Base-by-base conservation (phyloP, 768 basidiomycete genomes). In the Agaricus subrufescens region DNA sequence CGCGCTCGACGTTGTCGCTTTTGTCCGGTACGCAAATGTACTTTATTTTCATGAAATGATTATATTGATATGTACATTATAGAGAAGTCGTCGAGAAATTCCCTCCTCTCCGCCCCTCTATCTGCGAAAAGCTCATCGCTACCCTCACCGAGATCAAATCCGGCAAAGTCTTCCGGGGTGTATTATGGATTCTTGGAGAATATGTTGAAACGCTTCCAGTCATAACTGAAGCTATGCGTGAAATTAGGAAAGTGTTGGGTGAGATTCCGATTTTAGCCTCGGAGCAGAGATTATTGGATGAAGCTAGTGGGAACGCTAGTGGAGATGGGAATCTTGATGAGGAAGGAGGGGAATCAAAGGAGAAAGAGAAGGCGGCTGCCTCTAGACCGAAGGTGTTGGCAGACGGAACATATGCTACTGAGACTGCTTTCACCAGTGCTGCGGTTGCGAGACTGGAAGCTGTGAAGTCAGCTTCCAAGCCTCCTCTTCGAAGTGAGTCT, bases 141-240 rank as follows among this genome's bases (percentile, higher is more conserved):
- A 89, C 91, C 0, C 84, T 98, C 47, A 64, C 79, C 54, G 91
- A 92, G 59, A 92, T 98, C 73, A 94, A 94, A 70, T 94, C 91
- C 1, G 94, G 94, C 54, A 98, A 98, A 70, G 95, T 98, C 25
- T 98, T 91, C 79, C 86, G 94, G 4, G 97, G 96, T 6, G 82
- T 98, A 15, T 80, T 98, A 47, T 98, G 97, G 96, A 97, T 98
- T 61, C 78, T 98, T n/a, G 96, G 97, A 60, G 96, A 98, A 73
- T 99, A 98, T 63, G 86, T 91, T 39, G 83, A 86, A 60, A 72
- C 75, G 4, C 71, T 79, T 48, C 56, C 70, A 53, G 91, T 91
- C 57, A 91, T 98, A 58, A 78, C 85, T 57, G 76, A 71, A 45
- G 80, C 86, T 1, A 85, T 97, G 79, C 75, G 75, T 46, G 90